phyloP scores from a whole-genome alignment of 495 filamentous ascomycete genomes.

The Hypoxylon perforatum region DNA sequence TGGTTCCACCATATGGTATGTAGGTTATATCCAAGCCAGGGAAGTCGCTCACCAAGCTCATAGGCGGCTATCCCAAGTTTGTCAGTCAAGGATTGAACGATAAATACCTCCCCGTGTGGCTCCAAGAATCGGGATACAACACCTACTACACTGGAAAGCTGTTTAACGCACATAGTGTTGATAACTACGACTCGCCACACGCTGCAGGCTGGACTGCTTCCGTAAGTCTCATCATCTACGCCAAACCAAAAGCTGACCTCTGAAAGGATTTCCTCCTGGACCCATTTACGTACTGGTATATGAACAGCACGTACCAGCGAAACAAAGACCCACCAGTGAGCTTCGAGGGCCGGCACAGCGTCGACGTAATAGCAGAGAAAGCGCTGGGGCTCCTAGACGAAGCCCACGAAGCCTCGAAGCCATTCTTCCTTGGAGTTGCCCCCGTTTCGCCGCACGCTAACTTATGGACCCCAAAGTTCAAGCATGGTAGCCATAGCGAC shows the following conservation, averaged over 20 bases:
- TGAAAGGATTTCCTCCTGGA: slow-evolving; percentile 73
- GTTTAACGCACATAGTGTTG: slow-evolving; percentile 70
- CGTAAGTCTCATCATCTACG: slow-evolving; percentile 19
- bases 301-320: slow-evolving; percentile 73
- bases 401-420: slow-evolving; percentile 60
- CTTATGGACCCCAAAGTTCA: slow-evolving; percentile 42
- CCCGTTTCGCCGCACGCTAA: slow-evolving; percentile 76
- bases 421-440: slow-evolving; percentile 76
- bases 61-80: slow-evolving; percentile 79
- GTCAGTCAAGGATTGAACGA: slow-evolving; percentile 72
- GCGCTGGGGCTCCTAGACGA: slow-evolving; percentile 73
- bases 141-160: slow-evolving; percentile 81
- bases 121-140: slow-evolving; percentile 75
- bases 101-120: slow-evolving; percentile 74
- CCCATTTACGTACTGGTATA: slow-evolving; percentile 77
- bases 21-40: not conserved
- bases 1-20: slow-evolving; percentile 69
- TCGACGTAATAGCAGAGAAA: slow-evolving; percentile 72
- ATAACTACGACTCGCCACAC: slow-evolving; percentile 69
- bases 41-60: not conserved
- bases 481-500: slow-evolving; percentile 47
- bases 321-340: slow-evolving; percentile 68
- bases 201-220: slow-evolving; percentile 66
- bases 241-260: slow-evolving; percentile 8
- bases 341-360: slow-evolving; percentile 67